Base-by-base conservation (phyloP, 2,329 filamentous ascomycete species). In the Cytospora mali region DNA sequence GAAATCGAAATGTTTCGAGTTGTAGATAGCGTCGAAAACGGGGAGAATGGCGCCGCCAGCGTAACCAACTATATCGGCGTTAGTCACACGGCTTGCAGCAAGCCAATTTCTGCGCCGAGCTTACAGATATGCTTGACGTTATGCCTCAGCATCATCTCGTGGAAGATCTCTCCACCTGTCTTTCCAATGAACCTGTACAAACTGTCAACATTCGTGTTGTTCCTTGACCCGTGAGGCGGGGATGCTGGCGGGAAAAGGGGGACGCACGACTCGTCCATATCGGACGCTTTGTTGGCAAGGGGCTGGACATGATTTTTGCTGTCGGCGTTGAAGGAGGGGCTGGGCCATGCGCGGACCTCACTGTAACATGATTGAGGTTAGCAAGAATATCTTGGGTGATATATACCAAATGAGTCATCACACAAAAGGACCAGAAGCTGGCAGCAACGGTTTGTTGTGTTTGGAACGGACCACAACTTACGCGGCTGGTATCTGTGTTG, bases 21-120 rank as follows among this genome's bases (percentile, higher is more conserved):
- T 97, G 85, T 96, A 96, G 75, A 99, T 98, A 73, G 95, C 95
- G 77, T 99, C 95, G 81, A 97, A 98, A 50, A 98, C 94, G 71
- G 95, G 95, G 39, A 98, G 88, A 78, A 98, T 98, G 68, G 95
- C 93, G 74, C 95, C 94, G 71, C 94, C 94, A 69, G 94, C 92
- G 79, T 98, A 98, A 66, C 90, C 90, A 73, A 93, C 88, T 91
- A 66, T 64, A 62, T 27, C 9, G 14, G 60, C 57, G 65, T 72
- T 60, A 74, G 68, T 69, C 62, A 67, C 66, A 55, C 64, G 4
- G 27, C 2, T 21, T 6, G 4, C 21, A 28, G 2, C 35, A 56
- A 21, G 23, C 6, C 27, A 39, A 21, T 35, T 9, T 23, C 10
- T 18, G 35, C 27, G 27, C 31, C 7, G 23, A 66, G 88, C 92